Evolutionary conservation across 1,284 basidiomycete genomes (phyloP), one percentile per base, ranked within the genome.

Genomic region (Leccinum ponderosum): DNA sequence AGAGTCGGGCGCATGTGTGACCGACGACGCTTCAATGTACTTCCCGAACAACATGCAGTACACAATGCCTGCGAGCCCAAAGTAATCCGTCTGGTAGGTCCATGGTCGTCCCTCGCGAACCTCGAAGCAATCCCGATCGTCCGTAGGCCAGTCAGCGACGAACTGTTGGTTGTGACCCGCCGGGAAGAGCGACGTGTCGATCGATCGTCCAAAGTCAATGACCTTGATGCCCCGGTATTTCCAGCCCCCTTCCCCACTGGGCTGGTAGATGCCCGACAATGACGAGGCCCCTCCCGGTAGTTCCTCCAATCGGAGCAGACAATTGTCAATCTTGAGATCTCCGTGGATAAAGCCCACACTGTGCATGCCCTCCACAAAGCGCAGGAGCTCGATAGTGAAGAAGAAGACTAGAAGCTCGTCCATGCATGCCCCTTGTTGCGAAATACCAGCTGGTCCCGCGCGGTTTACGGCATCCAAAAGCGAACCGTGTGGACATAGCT

Each of bases 291-390:
- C 88, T 15, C 87, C 88, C 0, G 90, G 87, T 3, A 92, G 85
- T 56, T 94, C 89, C 67, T 95, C 92, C 29, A 99, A 82, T 4
- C 97, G 87, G 7, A 99, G 80, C 12, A 99, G 83, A 73, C 96
- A 98, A 77, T 99, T 99, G 80, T 99, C 97, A 73, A 98, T 98
- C 82, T 99, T 99, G 68, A 99, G 83, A 78, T 99, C 97, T 48
- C 97, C 97, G 70, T 99, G 97, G 66, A 99, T 91, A 77, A 98
- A 91, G 15, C 92, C 91, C 0, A 82, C 80, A 8, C 74, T 64
- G 74, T 99, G 97, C 74, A 98, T 83, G 22, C 83, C 87, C 71
- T 97, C 94, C 54, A 98, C 77, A 11, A 93, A 78, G 20, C 90
- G 89, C 56, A 98, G 77, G 17, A 99, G 85, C 75, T 99, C 97